These are phyloP conservation scores for Corymbia calophylla DNA, from an alignment of 441 rosid species.

Conservation along the genomic window DNA sequence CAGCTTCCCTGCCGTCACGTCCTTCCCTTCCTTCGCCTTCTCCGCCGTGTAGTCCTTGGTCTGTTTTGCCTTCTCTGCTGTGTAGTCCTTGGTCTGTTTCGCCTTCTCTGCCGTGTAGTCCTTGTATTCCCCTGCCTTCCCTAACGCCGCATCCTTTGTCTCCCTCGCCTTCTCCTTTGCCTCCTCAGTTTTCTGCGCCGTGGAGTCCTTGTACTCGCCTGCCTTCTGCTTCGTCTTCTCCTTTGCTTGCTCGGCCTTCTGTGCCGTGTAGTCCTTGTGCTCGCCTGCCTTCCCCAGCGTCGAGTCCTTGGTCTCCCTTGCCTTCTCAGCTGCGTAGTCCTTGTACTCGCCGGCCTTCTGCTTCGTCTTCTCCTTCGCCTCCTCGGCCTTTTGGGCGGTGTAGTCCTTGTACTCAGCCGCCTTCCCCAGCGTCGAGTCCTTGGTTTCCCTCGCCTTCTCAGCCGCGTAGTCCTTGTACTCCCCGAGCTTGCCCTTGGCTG, in stretches of 20 bases:
- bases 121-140: slow-evolving; percentile 22
- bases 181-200: neutral
- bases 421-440: neutral
- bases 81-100: neutral
- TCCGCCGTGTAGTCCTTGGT: neutral
- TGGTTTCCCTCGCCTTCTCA: neutral
- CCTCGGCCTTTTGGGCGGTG: neutral
- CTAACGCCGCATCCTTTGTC: slow-evolving; percentile 23
- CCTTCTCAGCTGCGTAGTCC: slow-evolving; percentile 20
- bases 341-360: slow-evolving; percentile 14
- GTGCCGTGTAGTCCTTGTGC: slow-evolving; percentile 22
- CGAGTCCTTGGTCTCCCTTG: slow-evolving; percentile 7
- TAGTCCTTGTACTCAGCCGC: neutral
- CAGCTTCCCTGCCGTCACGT: slow-evolving; percentile 27
- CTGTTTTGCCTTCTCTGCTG: neutral
- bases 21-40: slow-evolving; percentile 27
- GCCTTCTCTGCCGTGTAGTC: slow-evolving; percentile 8
- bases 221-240: slow-evolving; percentile 9
- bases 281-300: slow-evolving; percentile 23
- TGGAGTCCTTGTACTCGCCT: neutral
- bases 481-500: neutral
- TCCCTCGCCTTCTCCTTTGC: slow-evolving; percentile 19
- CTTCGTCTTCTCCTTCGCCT: neutral
- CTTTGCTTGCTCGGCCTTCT: slow-evolving; percentile 19
- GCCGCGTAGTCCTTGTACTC: neutral